Conservation (phyloP, 176 grass and related monocot genomes). For the Alopecurus myosuroides region DNA sequence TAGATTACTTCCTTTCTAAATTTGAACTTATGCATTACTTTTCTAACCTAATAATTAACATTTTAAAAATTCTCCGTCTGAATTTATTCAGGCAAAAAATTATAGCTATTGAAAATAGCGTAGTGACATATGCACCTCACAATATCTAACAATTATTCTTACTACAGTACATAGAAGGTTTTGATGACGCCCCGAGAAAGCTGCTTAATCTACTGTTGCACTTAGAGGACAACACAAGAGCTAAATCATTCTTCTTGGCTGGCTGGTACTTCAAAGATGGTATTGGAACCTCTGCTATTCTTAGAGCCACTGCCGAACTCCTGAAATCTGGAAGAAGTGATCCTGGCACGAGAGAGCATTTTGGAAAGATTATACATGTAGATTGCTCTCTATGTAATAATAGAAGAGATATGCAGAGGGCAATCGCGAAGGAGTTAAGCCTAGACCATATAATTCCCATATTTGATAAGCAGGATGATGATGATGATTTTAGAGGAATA, state of each 20-base stretch:
- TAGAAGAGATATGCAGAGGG: neutral
- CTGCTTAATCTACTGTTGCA: neutral
- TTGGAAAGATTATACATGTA: neutral
- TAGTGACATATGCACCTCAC: neutral
- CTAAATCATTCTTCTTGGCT: neutral
- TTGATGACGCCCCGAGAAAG: neutral
- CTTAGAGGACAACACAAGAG: neutral
- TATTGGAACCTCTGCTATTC: neutral
- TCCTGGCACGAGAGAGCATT: neutral
- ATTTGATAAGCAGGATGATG: neutral
- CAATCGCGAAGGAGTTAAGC: neutral
- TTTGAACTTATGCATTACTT: too few relatives aligned
- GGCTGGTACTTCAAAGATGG: neutral
- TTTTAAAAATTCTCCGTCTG: too few relatives aligned
- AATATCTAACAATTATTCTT: neutral
- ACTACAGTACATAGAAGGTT: neutral
- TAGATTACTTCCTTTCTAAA: too few relatives aligned
- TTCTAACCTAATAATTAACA: too few relatives aligned
- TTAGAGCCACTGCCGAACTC: neutral
- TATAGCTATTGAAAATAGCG: neutral
- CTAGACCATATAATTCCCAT: neutral
- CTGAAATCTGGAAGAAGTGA: neutral
- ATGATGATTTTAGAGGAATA: neutral
- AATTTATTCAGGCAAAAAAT: neutral
- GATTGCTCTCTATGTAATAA: constrained; percentile 3